Conservation (phyloP, 1,284 basidiomycete genomes). For the Irpex sp. region DNA sequence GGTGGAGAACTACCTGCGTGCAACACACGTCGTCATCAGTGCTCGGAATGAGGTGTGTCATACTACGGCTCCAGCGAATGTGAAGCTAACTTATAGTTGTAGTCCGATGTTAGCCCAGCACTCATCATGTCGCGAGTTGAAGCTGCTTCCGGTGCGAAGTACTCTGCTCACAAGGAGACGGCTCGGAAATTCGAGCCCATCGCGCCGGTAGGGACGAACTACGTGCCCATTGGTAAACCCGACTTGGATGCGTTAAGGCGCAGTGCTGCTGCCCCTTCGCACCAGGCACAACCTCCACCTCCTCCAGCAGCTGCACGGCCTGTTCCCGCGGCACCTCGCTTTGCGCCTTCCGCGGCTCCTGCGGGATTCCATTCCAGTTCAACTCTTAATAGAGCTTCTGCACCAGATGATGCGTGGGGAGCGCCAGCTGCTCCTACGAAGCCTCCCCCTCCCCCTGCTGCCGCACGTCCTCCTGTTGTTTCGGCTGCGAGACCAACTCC, state of each 20-base stretch:
- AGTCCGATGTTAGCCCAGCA: conserved; percentile 79
- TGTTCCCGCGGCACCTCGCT: conserved; percentile 33
- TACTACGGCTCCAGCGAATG: background rate
- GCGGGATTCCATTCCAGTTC: conserved; percentile 21
- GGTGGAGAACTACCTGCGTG: conserved; percentile 81
- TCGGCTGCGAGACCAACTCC: conserved; percentile 34
- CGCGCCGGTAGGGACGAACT: conserved; percentile 68
- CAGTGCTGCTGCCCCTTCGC: conserved; percentile 31
- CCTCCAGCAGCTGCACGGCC: conserved; percentile 39
- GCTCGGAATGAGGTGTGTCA: conserved; percentile 82
- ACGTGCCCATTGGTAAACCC: conserved; percentile 67
- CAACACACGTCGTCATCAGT: conserved; percentile 87
- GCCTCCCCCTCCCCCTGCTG: conserved; percentile 45
- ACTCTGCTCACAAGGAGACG: conserved; percentile 72
- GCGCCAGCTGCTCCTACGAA: conserved; percentile 32
- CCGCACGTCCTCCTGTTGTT: conserved; percentile 39
- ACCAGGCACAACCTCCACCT: conserved; percentile 32
- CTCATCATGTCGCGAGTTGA: conserved; percentile 86
- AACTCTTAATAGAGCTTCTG: conserved; percentile 30
- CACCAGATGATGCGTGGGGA: conserved; percentile 57
- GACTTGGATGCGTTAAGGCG: conserved; percentile 64
- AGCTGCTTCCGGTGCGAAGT: conserved; percentile 91
- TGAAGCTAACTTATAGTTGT: background rate
- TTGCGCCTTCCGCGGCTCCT: conserved; percentile 26
- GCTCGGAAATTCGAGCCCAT: conserved; percentile 66